phyloP scores from a whole-genome alignment of 2,329 filamentous ascomycete genomes.

The Hansfordia pulvinata region DNA sequence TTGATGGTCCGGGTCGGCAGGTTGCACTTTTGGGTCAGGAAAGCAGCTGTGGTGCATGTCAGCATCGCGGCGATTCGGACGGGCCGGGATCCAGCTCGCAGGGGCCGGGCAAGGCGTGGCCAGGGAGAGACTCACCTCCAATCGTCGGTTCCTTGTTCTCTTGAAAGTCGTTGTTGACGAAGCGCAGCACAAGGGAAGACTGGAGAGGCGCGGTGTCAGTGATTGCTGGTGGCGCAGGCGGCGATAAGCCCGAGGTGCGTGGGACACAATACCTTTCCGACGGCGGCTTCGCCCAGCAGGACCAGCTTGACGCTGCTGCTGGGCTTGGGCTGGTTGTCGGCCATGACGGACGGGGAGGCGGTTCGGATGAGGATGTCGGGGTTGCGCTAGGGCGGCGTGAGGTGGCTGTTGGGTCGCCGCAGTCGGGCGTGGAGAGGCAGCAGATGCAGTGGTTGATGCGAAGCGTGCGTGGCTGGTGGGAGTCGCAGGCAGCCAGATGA shows the following conservation, averaged over 20 bases:
- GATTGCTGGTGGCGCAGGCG: conserved; percentile 1
- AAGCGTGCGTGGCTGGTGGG: too few species aligned
- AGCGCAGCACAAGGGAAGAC: conserved; percentile 95
- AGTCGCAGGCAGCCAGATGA: too few species aligned
- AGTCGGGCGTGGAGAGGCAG: too few species aligned
- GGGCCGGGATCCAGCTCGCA: too few species aligned
- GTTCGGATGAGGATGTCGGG: conserved; percentile 1
- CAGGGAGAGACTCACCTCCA: conserved; percentile 52
- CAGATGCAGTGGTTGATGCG: too few species aligned
- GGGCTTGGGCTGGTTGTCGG: conserved; percentile 73
- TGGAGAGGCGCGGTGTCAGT: conserved; percentile 22
- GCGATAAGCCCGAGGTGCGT: not conserved
- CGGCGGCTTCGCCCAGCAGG: conserved; percentile 89
- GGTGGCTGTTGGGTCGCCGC: too few species aligned
- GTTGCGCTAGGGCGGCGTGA: not conserved
- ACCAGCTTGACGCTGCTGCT: conserved; percentile 99
- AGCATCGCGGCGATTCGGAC: too few species aligned
- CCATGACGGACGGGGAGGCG: conserved; percentile 34
- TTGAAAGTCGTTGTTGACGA: conserved; percentile 99
- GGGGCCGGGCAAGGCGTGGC: conserved; percentile 1
- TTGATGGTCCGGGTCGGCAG: conserved; percentile 85
- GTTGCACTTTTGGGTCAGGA: conserved; percentile 97
- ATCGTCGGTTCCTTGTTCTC: conserved; percentile 99
- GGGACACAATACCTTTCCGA: conserved; percentile 68
- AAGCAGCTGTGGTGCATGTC: conserved; percentile 53